phyloP scores from a whole-genome alignment of 139 green algal species.

The Marvania coccoides region DNA sequence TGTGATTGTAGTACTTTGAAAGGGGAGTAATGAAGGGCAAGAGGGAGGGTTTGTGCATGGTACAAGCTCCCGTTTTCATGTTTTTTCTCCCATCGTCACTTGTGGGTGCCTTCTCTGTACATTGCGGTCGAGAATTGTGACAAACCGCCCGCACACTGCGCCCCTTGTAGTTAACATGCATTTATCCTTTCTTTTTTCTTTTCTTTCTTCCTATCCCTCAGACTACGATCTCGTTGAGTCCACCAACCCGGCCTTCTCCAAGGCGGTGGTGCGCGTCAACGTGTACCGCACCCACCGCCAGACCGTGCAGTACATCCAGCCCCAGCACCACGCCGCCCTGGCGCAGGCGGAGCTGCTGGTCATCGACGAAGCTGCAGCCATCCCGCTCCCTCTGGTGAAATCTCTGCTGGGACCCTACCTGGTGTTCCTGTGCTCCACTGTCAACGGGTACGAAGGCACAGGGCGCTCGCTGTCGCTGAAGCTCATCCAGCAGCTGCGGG shows the following conservation, averaged over 20 bases:
- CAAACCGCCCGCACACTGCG: no score
- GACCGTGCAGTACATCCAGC: constrained; percentile 88
- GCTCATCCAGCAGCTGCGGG: constrained; percentile 87
- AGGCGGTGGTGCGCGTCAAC: constrained; percentile 88
- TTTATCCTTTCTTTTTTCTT: neutral
- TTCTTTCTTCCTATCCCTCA: no score
- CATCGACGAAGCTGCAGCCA: constrained; percentile 95
- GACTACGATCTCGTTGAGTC: constrained; percentile 96
- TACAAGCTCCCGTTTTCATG: no score
- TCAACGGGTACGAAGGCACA: constrained; percentile 95
- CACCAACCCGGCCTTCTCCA: constrained; percentile 84
- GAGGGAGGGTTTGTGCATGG: no score
- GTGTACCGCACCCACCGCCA: constrained; percentile 84
- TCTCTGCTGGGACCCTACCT: constrained; percentile 93
- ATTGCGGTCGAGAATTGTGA: no score
- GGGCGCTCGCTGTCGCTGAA: constrained; percentile 91
- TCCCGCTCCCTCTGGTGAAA: constrained; percentile 91
- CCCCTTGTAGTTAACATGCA: no score
- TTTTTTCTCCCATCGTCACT: no score
- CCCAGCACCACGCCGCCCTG: constrained; percentile 78
- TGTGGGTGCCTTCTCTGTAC: no score
- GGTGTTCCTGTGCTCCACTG: constrained; percentile 91
- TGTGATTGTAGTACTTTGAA: no score
- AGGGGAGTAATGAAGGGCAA: no score
- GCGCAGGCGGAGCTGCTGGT: constrained; percentile 93